Conservation (phyloP, 2,329 filamentous ascomycete species). For the Diaporthe citri region DNA sequence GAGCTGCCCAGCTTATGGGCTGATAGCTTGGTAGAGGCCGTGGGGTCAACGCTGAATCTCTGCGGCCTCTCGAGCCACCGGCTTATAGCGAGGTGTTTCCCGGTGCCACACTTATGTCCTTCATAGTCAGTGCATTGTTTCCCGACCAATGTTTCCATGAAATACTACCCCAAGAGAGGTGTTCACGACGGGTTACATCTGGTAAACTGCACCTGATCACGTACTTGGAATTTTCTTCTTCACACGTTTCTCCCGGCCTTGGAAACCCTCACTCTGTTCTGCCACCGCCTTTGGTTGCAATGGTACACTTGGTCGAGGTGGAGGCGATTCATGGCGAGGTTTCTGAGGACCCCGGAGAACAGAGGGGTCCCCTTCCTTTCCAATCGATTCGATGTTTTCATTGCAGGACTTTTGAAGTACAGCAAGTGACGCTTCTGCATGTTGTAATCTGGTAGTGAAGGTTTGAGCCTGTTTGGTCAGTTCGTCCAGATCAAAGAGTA, state of each 20-base stretch:
- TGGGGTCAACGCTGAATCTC: background rate
- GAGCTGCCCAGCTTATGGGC: background rate
- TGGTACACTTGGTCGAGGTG: background rate
- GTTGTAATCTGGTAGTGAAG: background rate
- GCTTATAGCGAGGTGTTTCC: background rate
- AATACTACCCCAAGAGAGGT: too few species aligned
- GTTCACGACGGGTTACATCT: background rate
- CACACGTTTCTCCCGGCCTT: background rate
- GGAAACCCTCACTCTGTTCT: background rate
- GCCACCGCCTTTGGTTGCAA: background rate
- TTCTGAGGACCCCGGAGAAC: background rate
- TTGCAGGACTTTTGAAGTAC: background rate
- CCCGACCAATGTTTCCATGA: accelerated
- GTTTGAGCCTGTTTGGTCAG: background rate
- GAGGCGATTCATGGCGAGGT: background rate
- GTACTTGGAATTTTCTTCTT: background rate
- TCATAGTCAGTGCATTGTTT: background rate
- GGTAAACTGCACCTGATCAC: background rate
- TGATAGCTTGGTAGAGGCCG: background rate
- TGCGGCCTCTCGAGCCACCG: background rate
- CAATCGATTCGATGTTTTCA: background rate
- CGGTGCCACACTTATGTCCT: too few species aligned
- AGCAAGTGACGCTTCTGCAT: background rate
- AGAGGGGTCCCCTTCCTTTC: background rate
- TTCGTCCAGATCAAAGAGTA: background rate